Evolutionary conservation across 2,329 filamentous ascomycete genomes (phyloP), one percentile per base, ranked within the genome.

Genomic region (Pestalotiopsis sp.): DNA sequence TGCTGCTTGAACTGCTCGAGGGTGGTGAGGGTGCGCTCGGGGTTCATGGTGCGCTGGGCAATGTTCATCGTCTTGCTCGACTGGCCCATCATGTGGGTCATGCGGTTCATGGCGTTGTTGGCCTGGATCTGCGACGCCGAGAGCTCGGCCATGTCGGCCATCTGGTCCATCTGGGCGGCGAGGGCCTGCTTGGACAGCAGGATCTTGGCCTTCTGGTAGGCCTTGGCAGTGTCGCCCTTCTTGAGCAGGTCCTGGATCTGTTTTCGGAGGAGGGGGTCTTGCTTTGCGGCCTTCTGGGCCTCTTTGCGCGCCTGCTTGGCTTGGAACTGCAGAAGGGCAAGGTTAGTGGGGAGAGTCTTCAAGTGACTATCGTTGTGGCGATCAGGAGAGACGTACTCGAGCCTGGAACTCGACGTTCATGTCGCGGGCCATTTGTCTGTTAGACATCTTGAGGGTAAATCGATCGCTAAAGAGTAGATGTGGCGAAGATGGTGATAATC

Each of bases 331-430:
- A 52, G 17, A 45, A 27, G 52, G 61, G 62, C 14, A 57, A 25
- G 41, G 64, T 65, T 56, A 71, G 59, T 67, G 69, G 41, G 23
- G 12, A 27, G 41, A 23, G 57, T 63, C 41, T 41, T 36, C 20
- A 41, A 39, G 14, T 31, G 17, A 36, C 23, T 11, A 66, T 62
- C 49, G 63, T 27, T 2, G 31, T 39, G 20, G 20, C 17, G 25
- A 20, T 23, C 23, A 23, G 58, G 60, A 13, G 58, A 25, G 23
- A 73, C 78, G 68, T 79, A 86, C 84, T 78, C 87, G 86, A 70
- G 87, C 87, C 77, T 90, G 87, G 77, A 90, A 89, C 79, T 90
- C 87, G 79, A 87, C 84, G 76, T 90, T 86, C 85, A 87, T 89
- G 79, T 89, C 87, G 79, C 87, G 84, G 72, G 86, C 83, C 68